Base-by-base conservation (phyloP, 352 stramenopile genomes). In the Phytophthora meadii region DNA sequence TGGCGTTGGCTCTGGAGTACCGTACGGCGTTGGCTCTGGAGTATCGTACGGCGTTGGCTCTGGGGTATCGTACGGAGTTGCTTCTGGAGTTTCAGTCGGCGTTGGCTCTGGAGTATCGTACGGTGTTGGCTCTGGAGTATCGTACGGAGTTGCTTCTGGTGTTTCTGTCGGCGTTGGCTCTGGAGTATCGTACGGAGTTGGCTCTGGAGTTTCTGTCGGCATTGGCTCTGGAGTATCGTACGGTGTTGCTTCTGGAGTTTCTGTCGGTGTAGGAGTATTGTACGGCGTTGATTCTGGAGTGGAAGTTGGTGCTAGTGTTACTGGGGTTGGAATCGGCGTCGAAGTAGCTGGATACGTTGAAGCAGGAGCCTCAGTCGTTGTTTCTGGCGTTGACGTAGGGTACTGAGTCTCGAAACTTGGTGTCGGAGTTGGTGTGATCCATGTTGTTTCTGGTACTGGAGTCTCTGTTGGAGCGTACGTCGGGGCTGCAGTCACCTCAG, bases 151-250 rank as follows among this genome's bases (percentile, higher is more conserved):
- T 22, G 22, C 22, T 22, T 22, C 22, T 32, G 53, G 36, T 14
- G 63, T 61, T n/a, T 64, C 42, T 11, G 44, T 47, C 11, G 47
- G 30, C 5, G 47, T 54, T 42, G 47, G 24, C 22, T 22, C 22
- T 22, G 22, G 22, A 2, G 22, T 22, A 22, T 22, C 22, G 22
- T 22, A 22, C 22, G 22, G 22, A 2, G 0, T 22, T 22, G 22
- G 0, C 1, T 19, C 19, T 19, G 19, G 19, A 19, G 19, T 19
- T 19, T 19, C 19, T 19, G 19, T 19, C 19, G 19, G 19, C 19
- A 19, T 19, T 19, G 19, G 22, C 22, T 22, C 22, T 22, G 22
- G 22, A 2, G 22, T 22, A 22, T 22, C 22, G 22, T 22, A 22
- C 22, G 22, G 22, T 2, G 22, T 22, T 22, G 22, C 22, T 14